Base-by-base conservation (phyloP, 371 early-diverging fungal species). In the Zychaea mexicana region DNA sequence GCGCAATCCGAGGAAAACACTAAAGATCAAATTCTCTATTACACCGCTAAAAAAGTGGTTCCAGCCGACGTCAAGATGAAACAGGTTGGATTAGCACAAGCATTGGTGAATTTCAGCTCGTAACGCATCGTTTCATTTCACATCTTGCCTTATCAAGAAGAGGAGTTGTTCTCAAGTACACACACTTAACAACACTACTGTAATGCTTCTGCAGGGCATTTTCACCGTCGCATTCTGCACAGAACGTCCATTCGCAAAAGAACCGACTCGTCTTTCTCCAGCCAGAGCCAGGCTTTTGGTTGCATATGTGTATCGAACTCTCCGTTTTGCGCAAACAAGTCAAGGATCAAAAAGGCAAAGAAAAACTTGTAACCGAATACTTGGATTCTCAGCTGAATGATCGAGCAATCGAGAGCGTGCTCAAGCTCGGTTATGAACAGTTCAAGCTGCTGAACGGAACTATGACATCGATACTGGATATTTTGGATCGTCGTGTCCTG, bases 81-180 rank as follows among this genome's bases (percentile, higher is more conserved):
- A 31, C 92, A 93, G 66, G 85, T 94, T 30, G 95, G 95, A 4
- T 72, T 94, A 31, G 92, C 92, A 8, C 90, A 92, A 60, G 94
- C 92, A 0, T 72, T 94, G 17, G 89, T 92, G 32, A 88, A 91
- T 61, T 93, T 93, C 73, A 87, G 91, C 38, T 76, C 76, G 92
- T 91, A 82, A n/a, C n/a, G n/a, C n/a, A n/a, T n/a, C 46, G 38
- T 28, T 36, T 56, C 42, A 6, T n/a, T n/a, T n/a, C n/a, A n/a
- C n/a, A n/a, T n/a, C n/a, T n/a, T n/a, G n/a, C n/a, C n/a, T n/a
- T n/a, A n/a, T n/a, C n/a, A n/a, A n/a, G n/a, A n/a, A n/a, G n/a
- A n/a, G n/a, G n/a, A n/a, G n/a, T n/a, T n/a, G n/a, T n/a, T n/a
- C n/a, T n/a, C n/a, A n/a, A n/a, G n/a, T n/a, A n/a, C n/a, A n/a